Evolutionary conservation across 2,329 filamentous ascomycete species (phyloP).

Genomic region (Cercospora zeina): DNA sequence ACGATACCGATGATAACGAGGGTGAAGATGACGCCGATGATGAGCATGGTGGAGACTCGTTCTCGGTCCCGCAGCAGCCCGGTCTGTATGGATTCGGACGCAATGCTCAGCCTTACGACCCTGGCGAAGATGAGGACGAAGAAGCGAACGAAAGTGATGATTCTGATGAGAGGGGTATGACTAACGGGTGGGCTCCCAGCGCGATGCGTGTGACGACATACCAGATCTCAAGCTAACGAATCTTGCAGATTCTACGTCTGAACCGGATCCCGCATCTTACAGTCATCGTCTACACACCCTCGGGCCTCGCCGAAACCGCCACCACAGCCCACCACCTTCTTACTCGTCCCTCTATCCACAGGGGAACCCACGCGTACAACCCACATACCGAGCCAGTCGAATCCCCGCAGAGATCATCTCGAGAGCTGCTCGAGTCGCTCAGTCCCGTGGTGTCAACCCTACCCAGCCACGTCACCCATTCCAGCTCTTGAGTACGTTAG

Average conservation of each 20-base stretch:
- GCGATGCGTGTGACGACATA: slow-evolving; percentile 12
- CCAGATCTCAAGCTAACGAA: slow-evolving; percentile 17
- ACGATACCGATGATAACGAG: slow-evolving; percentile 13
- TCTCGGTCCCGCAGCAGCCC: background rate
- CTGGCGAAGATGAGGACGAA: slow-evolving; percentile 17
- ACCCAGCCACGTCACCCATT: slow-evolving; percentile 28
- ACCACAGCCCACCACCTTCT: slow-evolving; percentile 15
- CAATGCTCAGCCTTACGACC: background rate
- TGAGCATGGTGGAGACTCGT: background rate
- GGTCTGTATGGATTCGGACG: background rate
- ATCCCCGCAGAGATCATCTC: slow-evolving; percentile 10
- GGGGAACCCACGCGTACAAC: background rate
- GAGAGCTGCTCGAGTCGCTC: slow-evolving; percentile 12
- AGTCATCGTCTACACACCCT: slow-evolving; percentile 24
- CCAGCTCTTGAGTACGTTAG: slow-evolving; percentile 29
- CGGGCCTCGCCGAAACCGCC: slow-evolving; percentile 21
- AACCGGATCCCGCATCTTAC: slow-evolving; percentile 12
- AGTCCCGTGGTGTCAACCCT: slow-evolving; percentile 5
- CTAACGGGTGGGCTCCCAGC: slow-evolving; percentile 30
- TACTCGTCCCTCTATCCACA: slow-evolving; percentile 6
- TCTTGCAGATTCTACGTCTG: slow-evolving; percentile 24
- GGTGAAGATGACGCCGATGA: slow-evolving; percentile 10
- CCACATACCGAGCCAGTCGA: slow-evolving; percentile 2
- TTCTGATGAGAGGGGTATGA: slow-evolving; percentile 29
- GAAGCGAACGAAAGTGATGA: slow-evolving; percentile 20